A percentile compares a stretch with the other conserved stretches of the same genome.
Evolutionary conservation across 2,329 filamentous ascomycete genomes (phyloP).

Genomic region (Aspergillus neotritici): DNA sequence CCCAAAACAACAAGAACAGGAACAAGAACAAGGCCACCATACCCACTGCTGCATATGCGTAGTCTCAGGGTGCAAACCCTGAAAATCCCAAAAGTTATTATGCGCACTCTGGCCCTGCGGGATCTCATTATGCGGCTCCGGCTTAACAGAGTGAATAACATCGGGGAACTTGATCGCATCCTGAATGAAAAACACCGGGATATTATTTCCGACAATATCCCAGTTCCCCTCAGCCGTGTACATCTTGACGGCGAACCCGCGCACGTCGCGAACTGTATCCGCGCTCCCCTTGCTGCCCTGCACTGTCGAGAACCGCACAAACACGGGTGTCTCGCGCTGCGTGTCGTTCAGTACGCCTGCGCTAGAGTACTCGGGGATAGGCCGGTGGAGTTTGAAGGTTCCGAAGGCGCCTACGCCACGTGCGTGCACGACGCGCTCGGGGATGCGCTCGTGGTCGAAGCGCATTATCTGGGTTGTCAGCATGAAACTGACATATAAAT

Average conservation of each 20-base stretch:
- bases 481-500: neutral
- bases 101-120: slow-evolving; percentile 46
- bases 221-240: slow-evolving; percentile 75
- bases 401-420: slow-evolving; percentile 61
- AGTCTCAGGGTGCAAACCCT: slow-evolving; percentile 28
- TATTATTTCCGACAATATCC: slow-evolving; percentile 43
- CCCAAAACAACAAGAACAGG: neutral
- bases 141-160: slow-evolving; percentile 38
- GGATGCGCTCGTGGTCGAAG: slow-evolving; percentile 70
- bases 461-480: slow-evolving; percentile 44
- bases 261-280: slow-evolving; percentile 77
- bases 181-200: slow-evolving; percentile 40
- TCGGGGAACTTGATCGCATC: slow-evolving; percentile 40
- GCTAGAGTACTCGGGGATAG: slow-evolving; percentile 56
- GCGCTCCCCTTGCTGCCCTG: slow-evolving; percentile 68
- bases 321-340: slow-evolving; percentile 58
- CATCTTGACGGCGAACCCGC: slow-evolving; percentile 72
- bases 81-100: slow-evolving; percentile 50
- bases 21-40: slow-evolving; percentile 1
- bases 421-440: slow-evolving; percentile 63
- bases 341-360: slow-evolving; percentile 65
- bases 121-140: slow-evolving; percentile 38
- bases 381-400: slow-evolving; percentile 61
- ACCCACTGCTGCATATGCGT: slow-evolving; percentile 33
- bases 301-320: slow-evolving; percentile 73